phyloP scores from a whole-genome alignment of 1,284 basidiomycete species.

The Trichosporon asahii region DNA sequence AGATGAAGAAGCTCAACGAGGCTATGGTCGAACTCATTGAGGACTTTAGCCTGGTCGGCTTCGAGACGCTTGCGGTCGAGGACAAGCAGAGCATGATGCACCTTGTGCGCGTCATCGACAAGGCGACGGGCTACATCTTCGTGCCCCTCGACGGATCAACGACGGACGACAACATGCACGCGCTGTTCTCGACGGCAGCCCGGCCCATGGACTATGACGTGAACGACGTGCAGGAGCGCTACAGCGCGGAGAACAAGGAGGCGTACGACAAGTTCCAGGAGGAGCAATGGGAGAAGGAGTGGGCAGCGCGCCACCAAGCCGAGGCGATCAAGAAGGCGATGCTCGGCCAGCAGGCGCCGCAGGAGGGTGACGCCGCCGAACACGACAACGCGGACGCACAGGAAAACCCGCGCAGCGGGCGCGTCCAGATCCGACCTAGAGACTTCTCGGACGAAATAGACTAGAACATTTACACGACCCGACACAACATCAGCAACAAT shows the following conservation, averaged over 20 bases:
- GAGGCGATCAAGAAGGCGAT: constrained; percentile 15
- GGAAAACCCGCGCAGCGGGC: background rate
- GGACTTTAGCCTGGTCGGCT: constrained; percentile 90
- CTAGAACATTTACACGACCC: background rate
- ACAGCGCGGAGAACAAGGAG: constrained; percentile 68
- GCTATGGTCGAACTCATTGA: constrained; percentile 88
- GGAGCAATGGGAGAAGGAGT: constrained; percentile 52
- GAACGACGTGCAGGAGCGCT: constrained; percentile 80
- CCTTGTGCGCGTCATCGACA: constrained; percentile 74
- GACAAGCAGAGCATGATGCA: constrained; percentile 91
- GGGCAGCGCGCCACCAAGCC: constrained; percentile 31
- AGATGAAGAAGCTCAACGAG: constrained; percentile 76
- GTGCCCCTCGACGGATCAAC: constrained; percentile 56
- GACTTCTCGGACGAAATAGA: constrained; percentile 6
- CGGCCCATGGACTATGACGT: constrained; percentile 61
- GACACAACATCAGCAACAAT: background rate
- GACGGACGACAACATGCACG: constrained; percentile 63
- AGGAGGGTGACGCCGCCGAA: background rate
- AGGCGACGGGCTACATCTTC: constrained; percentile 83
- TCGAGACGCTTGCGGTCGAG: constrained; percentile 95
- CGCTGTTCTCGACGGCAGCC: constrained; percentile 65
- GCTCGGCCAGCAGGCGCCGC: background rate
- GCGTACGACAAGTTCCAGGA: constrained; percentile 75
- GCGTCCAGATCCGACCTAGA: background rate
- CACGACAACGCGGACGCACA: background rate